Evolutionary conservation across 257 asterid genomes (phyloP).

Genomic region (Penstemon eatonii): DNA sequence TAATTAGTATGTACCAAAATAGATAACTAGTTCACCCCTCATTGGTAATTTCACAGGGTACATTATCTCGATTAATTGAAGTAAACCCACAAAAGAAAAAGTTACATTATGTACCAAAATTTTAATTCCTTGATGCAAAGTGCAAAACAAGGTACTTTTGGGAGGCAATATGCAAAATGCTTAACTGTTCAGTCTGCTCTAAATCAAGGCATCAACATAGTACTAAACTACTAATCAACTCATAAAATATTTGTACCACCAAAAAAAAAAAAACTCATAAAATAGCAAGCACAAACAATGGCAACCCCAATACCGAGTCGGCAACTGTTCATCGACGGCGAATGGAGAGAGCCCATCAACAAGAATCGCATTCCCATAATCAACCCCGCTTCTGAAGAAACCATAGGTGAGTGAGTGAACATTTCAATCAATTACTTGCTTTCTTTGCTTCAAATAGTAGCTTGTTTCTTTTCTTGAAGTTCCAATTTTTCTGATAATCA

Average conservation of each 20-base stretch:
- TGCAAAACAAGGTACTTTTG: too few species aligned
- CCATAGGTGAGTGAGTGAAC: constrained; percentile 34
- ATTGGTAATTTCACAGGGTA: too few species aligned
- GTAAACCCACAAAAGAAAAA: too few species aligned
- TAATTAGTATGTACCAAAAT: too few species aligned
- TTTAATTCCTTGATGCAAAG: too few species aligned
- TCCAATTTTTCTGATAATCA: not conserved
- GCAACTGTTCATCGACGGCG: constrained; percentile 59
- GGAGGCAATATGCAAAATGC: too few species aligned
- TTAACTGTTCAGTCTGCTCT: too few species aligned
- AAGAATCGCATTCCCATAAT: constrained; percentile 56
- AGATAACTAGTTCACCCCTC: too few species aligned
- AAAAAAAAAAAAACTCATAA: not conserved
- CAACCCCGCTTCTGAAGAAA: constrained; percentile 57
- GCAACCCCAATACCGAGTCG: constrained; percentile 46
- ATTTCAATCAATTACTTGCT: not conserved
- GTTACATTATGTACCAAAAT: too few species aligned
- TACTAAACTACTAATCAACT: not conserved
- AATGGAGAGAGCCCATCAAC: constrained; percentile 59
- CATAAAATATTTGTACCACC: not conserved
- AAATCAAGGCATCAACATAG: too few species aligned
- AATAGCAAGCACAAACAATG: constrained; percentile 12
- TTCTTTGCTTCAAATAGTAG: not conserved
- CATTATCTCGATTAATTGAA: too few species aligned
- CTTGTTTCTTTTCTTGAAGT: not conserved